Conservation (phyloP, 345 rosid genomes). For the Pelargonium nanum region DNA sequence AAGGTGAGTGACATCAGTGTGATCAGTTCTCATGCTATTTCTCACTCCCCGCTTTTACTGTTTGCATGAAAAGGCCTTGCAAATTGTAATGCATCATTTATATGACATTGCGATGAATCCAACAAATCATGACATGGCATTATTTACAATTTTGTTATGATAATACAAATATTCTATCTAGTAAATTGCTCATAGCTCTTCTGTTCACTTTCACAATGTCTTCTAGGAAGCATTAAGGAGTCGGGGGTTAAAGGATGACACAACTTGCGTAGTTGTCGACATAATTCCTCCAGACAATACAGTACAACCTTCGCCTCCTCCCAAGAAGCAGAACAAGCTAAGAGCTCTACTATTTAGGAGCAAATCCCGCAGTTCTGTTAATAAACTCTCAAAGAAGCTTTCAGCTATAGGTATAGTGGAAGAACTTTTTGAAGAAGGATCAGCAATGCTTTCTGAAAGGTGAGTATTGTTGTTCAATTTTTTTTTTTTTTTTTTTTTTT, state of each 20-base stretch:
- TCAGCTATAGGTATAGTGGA: conserved; percentile 68
- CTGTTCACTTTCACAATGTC: conserved; percentile 3
- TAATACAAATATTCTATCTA: background rate
- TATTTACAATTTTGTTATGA: too few species aligned
- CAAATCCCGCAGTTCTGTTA: conserved; percentile 41
- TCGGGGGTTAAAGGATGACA: conserved; percentile 84
- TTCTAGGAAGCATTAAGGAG: conserved; percentile 70
- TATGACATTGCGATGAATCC: too few species aligned
- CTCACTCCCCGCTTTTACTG: too few species aligned
- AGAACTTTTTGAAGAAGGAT: conserved; percentile 94
- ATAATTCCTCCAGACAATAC: conserved; percentile 65
- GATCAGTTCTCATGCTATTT: too few species aligned
- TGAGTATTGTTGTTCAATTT: conserved; percentile 14
- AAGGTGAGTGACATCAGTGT: conserved; percentile 70
- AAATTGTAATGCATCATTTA: too few species aligned
- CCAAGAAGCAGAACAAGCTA: conserved; percentile 51
- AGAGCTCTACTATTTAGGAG: conserved; percentile 46
- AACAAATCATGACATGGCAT: too few species aligned
- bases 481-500: background rate
- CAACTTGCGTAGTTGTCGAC: conserved; percentile 84
- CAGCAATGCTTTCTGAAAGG: conserved; percentile 93
- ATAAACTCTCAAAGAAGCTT: conserved; percentile 52
- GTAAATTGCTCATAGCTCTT: background rate
- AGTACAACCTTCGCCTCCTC: conserved; percentile 27
- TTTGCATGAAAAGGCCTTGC: too few species aligned